Base-by-base conservation (phyloP, 2,329 filamentous ascomycete species). In the Aspergillus sp. region DNA sequence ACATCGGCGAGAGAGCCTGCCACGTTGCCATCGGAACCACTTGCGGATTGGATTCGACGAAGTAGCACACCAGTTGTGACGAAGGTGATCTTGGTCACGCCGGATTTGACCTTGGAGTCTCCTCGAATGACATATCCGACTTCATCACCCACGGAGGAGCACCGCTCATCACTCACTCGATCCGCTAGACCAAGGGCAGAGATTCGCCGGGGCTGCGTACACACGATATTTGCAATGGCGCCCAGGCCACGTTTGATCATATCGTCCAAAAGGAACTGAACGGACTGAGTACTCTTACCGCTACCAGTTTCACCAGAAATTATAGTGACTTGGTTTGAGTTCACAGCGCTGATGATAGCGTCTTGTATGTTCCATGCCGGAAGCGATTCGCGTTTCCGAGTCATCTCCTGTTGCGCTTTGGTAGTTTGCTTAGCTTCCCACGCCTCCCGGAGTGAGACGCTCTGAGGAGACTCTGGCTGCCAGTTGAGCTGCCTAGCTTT, bases 251-350 rank as follows among this genome's bases (percentile, higher is more conserved):
- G 81, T 56, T 82, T 80, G 62, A 97, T 96, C 58, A 97, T 77
- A 62, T 97, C 90, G 64, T 99, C 94, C 1, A 99, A 79, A 41
- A 99, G 81, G 71, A 97, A 99, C 70, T 99, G 94, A 31, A 97
- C 91, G 2, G 91, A 94, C 70, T 99, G 94, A 0, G 94, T 97
- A 45, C 90, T 96, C 73, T 99, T 99, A 66, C 94, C 94, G 16
- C 91, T 96, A 49, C 94, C 94, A 3, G 94, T 99, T 74, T 97
- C 94, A 61, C 94, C 94, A 41, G 92, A 95, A 62, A 99, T 94
- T 64, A 99, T 97, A 1, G 91, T 96, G 47, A 99, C 91, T 70
- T 97, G 88, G 64, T 93, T 85, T 4, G 80, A 76, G 40, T 81
- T 81, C 45, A 99, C 89, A 0, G 89, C 88, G 17, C 82, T 71